Evolutionary conservation across 1,139 yeast species (phyloP), one percentile per base, ranked within the genome.

Genomic region (Debaryomyces sp.): DNA sequence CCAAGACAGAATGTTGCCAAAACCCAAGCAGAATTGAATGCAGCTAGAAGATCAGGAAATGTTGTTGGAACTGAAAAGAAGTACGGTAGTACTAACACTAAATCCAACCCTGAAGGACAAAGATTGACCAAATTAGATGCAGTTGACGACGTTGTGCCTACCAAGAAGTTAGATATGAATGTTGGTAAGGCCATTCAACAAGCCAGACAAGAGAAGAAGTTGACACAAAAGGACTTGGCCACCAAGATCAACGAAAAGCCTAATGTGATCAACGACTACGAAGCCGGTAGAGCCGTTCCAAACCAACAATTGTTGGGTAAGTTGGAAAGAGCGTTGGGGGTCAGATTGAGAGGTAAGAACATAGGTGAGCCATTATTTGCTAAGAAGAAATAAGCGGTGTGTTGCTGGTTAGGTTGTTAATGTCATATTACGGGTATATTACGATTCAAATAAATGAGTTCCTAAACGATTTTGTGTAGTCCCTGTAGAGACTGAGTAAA

Each of bases 181-280:
- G 98, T 95, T 35, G 99, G 99, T 60, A 89, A 87, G 67, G 87
- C 95, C 48, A 91, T 94, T 61, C 82, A 85, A 52, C 78, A 85
- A 67, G 97, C 89, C 39, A 87, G 99, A 75, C 87, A 85, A 63
- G 97, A 89, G 55, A 91, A 91, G 81, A 82, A 83, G 62, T 67
- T 91, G 64, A 88, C 97, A 9, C 99, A 94, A 72, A 94, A 94
- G 79, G 99, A 94, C 60, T 80, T 94, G 63, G 99, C 99, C 60
- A 90, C 97, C 54, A 88, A 86, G 69, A 82, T 94, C 65, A 92
- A 91, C 68, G 99, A 94, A 75, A 94, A 94, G 77, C 97, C 98
- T 51, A 90, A 87, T 57, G 89, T 94, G 52, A 85, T 94, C 63
- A 92, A 91, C 73, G 99, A 94, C 66, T 94, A 94, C 72, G 99